Evolutionary conservation across 345 rosid species (phyloP).

Genomic region (Erodium maritimum): DNA sequence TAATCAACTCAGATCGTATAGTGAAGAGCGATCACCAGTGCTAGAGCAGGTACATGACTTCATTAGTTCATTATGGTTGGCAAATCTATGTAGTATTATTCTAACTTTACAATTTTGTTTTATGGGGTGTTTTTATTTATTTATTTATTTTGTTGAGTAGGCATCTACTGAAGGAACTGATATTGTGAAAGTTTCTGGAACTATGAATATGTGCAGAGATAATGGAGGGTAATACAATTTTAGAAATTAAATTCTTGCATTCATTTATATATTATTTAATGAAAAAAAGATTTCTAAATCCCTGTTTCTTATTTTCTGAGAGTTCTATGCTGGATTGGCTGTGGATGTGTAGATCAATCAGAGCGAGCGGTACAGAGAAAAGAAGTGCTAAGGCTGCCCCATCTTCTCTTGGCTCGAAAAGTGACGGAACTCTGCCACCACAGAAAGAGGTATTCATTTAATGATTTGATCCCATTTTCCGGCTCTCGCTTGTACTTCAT

Average conservation of each 20-base stretch:
- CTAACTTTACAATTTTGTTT: background rate
- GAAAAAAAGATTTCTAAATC: background rate
- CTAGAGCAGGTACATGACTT: slow-evolving; percentile 39
- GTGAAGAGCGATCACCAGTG: slow-evolving; percentile 27
- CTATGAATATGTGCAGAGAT: slow-evolving; percentile 28
- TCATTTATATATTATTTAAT: no score
- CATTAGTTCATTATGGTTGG: background rate
- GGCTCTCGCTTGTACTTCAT: background rate
- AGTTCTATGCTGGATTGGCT: slow-evolving; percentile 9
- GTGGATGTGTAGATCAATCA: slow-evolving; percentile 24
- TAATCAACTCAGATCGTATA: slow-evolving; percentile 30
- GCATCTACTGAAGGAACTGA: slow-evolving; percentile 29
- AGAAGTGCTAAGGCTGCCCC: slow-evolving; percentile 34
- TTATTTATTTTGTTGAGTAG: slow-evolving; percentile 22
- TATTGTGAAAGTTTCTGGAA: slow-evolving; percentile 20
- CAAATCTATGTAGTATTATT: background rate
- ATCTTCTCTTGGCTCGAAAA: slow-evolving; percentile 30
- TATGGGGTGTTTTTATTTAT: slow-evolving; percentile 5
- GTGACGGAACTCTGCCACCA: slow-evolving; percentile 22
- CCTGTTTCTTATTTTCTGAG: background rate
- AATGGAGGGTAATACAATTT: slow-evolving; percentile 46
- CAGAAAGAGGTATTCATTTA: slow-evolving; percentile 30
- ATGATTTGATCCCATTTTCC: background rate
- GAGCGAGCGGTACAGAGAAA: slow-evolving; percentile 25
- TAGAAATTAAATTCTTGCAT: background rate